These are phyloP conservation scores for Coprinopsis strossmayeri DNA, from an alignment of 768 basidiomycete genomes.

Conservation along the genomic window DNA sequence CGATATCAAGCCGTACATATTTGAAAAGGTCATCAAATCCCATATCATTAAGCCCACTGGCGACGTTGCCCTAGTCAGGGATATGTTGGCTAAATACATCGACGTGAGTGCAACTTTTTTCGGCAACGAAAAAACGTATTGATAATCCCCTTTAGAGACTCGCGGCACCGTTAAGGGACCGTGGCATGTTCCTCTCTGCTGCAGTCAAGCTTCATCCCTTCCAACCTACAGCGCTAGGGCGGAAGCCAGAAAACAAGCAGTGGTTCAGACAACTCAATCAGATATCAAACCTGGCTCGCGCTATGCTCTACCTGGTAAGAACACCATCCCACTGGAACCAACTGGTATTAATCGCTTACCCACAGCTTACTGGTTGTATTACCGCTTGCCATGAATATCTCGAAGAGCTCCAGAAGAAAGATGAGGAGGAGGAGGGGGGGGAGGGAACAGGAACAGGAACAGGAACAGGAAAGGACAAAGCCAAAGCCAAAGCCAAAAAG, in stretches of 20 bases:
- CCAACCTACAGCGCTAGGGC: constrained; percentile 56
- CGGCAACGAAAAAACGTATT: too few relatives aligned
- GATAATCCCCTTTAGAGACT: constrained; percentile 16
- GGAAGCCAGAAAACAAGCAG: constrained; percentile 55
- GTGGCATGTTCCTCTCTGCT: constrained; percentile 23
- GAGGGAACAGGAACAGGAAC: too few relatives aligned
- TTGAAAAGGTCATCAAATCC: constrained; percentile 60
- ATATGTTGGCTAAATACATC: constrained; percentile 68
- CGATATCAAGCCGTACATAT: constrained; percentile 80
- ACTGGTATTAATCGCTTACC: neutral
- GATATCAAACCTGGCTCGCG: constrained; percentile 59
- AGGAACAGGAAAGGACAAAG: too few relatives aligned
- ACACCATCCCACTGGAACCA: constrained; percentile 2
- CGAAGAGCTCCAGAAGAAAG: constrained; percentile 37
- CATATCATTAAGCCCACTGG: constrained; percentile 72
- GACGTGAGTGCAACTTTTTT: constrained; percentile 38
- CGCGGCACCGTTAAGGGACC: constrained; percentile 13
- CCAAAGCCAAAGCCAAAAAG: constrained; percentile 31
- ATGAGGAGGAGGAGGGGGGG: constrained; percentile 25
- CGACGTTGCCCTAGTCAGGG: constrained; percentile 57
- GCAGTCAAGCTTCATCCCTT: constrained; percentile 35
- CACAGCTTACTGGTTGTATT: constrained; percentile 7
- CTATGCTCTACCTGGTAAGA: constrained; percentile 85
- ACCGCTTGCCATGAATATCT: constrained; percentile 42
- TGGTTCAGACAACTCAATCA: constrained; percentile 44